phyloP scores from a whole-genome alignment of 2,329 filamentous ascomycete species.

The Coniosporium tulheliwenetii region DNA sequence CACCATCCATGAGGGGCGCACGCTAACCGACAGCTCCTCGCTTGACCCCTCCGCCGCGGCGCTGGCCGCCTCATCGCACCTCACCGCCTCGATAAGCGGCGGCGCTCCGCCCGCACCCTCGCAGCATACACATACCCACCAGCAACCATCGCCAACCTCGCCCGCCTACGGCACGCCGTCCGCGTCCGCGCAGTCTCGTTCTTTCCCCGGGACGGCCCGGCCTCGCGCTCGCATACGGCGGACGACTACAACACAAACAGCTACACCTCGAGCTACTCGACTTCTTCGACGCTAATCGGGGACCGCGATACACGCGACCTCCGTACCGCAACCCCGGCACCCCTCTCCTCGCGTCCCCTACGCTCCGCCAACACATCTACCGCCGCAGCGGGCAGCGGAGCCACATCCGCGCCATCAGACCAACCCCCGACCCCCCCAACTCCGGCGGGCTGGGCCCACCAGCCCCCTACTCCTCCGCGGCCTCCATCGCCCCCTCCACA shows the following conservation, averaged over 20 bases:
- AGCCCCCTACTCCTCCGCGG: neutral
- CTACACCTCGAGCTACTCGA: conserved; percentile 1
- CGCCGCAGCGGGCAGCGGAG: conserved; percentile 10
- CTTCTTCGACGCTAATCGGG: conserved; percentile 4
- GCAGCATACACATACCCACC: conserved; percentile 18
- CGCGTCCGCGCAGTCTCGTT: conserved; percentile 6
- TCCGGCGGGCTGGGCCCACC: neutral
- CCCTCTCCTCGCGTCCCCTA: conserved; percentile 10
- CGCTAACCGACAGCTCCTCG: conserved; percentile 23
- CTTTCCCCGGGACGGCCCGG: conserved; percentile 12
- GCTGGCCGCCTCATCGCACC: conserved; percentile 32
- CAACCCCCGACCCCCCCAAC: neutral
- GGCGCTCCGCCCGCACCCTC: conserved; percentile 22
- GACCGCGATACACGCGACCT: conserved; percentile 7
- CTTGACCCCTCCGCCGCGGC: conserved; percentile 35
- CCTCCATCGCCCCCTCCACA: neutral
- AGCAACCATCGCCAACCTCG: conserved; percentile 32
- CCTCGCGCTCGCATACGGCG: conserved; percentile 1
- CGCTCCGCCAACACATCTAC: conserved; percentile 13
- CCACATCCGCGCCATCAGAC: neutral
- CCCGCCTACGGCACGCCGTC: conserved; percentile 25
- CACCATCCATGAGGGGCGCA: conserved; percentile 28
- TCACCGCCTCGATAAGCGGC: conserved; percentile 26
- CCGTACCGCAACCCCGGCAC: conserved; percentile 6
- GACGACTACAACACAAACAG: neutral